Conservation (phyloP, 805 yeast species). For the Wickerhamomyces sydowiorum region DNA sequence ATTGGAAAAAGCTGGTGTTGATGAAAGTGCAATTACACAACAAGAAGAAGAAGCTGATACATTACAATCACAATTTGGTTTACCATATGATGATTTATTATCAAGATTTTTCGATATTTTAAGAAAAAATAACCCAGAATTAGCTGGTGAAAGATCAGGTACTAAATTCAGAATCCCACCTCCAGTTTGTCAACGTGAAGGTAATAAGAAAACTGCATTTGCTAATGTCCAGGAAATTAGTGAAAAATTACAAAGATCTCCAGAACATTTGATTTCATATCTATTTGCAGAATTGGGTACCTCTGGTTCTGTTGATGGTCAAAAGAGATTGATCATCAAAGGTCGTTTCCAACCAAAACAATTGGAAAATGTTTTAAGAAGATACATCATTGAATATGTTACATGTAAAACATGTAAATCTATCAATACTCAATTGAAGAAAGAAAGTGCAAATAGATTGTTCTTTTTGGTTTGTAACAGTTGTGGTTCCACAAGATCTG, state of each 20-base stretch:
- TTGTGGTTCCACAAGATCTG: slow-evolving; percentile 97
- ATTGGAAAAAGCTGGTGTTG: slow-evolving; percentile 84
- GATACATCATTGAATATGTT: slow-evolving; percentile 95
- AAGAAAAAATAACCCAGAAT: slow-evolving; percentile 93
- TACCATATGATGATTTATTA: slow-evolving; percentile 72
- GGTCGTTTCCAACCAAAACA: slow-evolving; percentile 98
- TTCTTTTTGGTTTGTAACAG: slow-evolving; percentile 97
- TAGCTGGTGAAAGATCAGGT: slow-evolving; percentile 94
- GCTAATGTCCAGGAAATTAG: slow-evolving; percentile 95
- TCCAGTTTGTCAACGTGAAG: slow-evolving; percentile 95
- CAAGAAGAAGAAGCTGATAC: slow-evolving; percentile 24
- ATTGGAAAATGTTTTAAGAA: slow-evolving; percentile 91
- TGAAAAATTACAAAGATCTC: slow-evolving; percentile 89
- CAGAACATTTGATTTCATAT: slow-evolving; percentile 95
- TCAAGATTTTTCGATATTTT: slow-evolving; percentile 81
- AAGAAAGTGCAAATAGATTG: slow-evolving; percentile 93
- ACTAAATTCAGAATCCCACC: slow-evolving; percentile 96
- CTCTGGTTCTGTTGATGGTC: slow-evolving; percentile 98
- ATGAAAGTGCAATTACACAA: slow-evolving; percentile 13
- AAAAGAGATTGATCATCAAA: slow-evolving; percentile 91
- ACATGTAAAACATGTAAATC: slow-evolving; percentile 99
- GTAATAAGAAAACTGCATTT: slow-evolving; percentile 92
- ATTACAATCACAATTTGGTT: slow-evolving; percentile 43
- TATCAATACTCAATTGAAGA: slow-evolving; percentile 90
- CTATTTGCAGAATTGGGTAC: slow-evolving; percentile 99